Base-by-base conservation (phyloP, 192 early-diverging fungal species). In the Umbelopsis isabellina region DNA sequence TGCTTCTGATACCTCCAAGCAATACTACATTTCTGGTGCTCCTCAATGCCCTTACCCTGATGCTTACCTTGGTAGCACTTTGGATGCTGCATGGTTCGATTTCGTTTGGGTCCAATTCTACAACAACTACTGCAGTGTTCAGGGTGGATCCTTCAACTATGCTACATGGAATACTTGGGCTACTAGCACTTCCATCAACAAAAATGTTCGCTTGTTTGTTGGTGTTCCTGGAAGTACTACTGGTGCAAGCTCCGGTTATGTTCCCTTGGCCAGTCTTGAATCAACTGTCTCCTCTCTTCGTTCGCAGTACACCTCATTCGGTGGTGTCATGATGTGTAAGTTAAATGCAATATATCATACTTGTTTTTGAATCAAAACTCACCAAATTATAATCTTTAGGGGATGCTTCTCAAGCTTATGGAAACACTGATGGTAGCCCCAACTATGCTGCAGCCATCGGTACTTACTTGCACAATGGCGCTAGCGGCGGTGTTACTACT, bases 31-130 rank as follows among this genome's bases (percentile, higher is more conserved):
- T 45, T 82, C 87, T 8, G 89, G 86, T 0, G 92, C 91, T 1
- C 92, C 92, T 4, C 92, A 93, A 50, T 93, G 92, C 65, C 86
- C 87, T 6, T 92, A 84, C 73, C 92, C 92, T n/a, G 92, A 93
- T 76, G 85, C 82, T 1, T 89, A 90, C 71, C 66, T 90, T 1
- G 87, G 86, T 0, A 79, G 79, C 1, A 79, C 86, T 20, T 72
- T 91, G 4, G 80, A 90, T 52, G 75, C 83, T 27, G 84, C 88
- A 6, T 87, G 83, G 49, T 75, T 91, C 13, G 88, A 91, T 67
- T 86, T 87, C 81, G 80, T 93, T 10, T 88, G 83, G 79, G 87
- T 91, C 7, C 92, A 93, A 73, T 93, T 91, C 73, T 93, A 93
- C 82, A 93, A 93, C 81, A 93, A 93, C 79, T 91, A 87, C 75